Conservation (phyloP, 2,329 filamentous ascomycete species). For the Cladorrhinum sp. region DNA sequence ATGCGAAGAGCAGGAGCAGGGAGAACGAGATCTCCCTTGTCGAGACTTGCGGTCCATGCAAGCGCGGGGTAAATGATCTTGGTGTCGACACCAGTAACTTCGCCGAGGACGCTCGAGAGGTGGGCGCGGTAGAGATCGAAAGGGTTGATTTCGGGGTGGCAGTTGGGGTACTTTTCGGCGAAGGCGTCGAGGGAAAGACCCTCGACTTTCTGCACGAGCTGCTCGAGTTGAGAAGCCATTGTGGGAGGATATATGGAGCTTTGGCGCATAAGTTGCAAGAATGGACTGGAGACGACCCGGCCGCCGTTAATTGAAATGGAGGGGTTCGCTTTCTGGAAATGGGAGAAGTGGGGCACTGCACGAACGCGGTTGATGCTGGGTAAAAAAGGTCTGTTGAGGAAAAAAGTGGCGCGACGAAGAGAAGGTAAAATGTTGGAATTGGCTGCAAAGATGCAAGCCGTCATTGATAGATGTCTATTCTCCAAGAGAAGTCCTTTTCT, state of each 20-base stretch:
- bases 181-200: conserved; percentile 36
- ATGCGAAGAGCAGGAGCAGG: conserved; percentile 76
- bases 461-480: neutral
- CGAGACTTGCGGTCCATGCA: conserved; percentile 73
- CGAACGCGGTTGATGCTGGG: neutral
- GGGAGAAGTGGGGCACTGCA: neutral
- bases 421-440: neutral
- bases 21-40: conserved; percentile 79
- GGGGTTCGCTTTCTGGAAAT: conserved; percentile 8
- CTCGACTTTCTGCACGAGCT: conserved; percentile 35
- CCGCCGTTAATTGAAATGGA: conserved; percentile 7
- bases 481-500: neutral
- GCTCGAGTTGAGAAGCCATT: conserved; percentile 31
- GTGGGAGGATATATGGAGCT: conserved; percentile 15
- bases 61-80: conserved; percentile 71
- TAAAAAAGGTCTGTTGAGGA: neutral
- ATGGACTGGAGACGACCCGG: conserved; percentile 15
- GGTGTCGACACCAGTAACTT: conserved; percentile 67
- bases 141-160: conserved; percentile 68
- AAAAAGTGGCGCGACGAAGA: conserved; percentile 15
- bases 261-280: conserved; percentile 11
- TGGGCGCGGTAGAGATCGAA: conserved; percentile 78
- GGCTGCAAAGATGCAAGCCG: neutral
- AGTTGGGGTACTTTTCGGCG: conserved; percentile 49
- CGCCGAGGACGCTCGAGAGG: conserved; percentile 64